Evolutionary conservation across 768 basidiomycete genomes (phyloP).

Genomic region (Lactarius tabidus): DNA sequence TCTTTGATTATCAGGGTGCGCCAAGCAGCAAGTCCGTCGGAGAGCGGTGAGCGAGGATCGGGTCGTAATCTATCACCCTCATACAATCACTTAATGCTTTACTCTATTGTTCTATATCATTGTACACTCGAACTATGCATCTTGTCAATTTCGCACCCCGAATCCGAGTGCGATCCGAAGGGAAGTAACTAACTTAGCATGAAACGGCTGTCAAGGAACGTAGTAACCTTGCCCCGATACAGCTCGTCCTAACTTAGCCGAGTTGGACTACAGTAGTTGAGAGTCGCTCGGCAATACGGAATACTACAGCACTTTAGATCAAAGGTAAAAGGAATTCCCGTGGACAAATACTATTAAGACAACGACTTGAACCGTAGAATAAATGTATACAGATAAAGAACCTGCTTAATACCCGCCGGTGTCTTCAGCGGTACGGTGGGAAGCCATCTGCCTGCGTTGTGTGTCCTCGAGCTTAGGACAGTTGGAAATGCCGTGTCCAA

Average conservation of each 20-base stretch:
- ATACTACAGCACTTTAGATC: no score
- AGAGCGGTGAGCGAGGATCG: not conserved
- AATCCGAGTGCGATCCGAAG: not conserved
- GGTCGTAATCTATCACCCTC: not conserved
- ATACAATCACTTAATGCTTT: slow-evolving; percentile 3
- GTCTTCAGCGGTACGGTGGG: slow-evolving; percentile 66
- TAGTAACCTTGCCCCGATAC: not conserved
- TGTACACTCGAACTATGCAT: not conserved
- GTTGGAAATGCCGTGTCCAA: slow-evolving; percentile 91
- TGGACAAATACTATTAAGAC: not conserved
- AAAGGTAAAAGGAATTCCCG: not conserved
- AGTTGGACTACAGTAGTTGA: not conserved
- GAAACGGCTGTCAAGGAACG: no score
- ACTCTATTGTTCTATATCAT: slow-evolving; percentile 9
- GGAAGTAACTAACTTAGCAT: not conserved
- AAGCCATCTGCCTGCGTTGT: slow-evolving; percentile 86
- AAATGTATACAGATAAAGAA: not conserved
- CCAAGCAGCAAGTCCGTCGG: slow-evolving; percentile 13
- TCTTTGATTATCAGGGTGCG: slow-evolving; percentile 18
- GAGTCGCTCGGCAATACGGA: not conserved
- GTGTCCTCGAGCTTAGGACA: slow-evolving; percentile 97
- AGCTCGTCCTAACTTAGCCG: not conserved
- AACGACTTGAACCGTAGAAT: not conserved
- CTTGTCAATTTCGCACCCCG: not conserved
- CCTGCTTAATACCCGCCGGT: slow-evolving; percentile 45